Evolutionary conservation across 495 filamentous ascomycete genomes (phyloP).

Genomic region (Cercophora newfieldiana): DNA sequence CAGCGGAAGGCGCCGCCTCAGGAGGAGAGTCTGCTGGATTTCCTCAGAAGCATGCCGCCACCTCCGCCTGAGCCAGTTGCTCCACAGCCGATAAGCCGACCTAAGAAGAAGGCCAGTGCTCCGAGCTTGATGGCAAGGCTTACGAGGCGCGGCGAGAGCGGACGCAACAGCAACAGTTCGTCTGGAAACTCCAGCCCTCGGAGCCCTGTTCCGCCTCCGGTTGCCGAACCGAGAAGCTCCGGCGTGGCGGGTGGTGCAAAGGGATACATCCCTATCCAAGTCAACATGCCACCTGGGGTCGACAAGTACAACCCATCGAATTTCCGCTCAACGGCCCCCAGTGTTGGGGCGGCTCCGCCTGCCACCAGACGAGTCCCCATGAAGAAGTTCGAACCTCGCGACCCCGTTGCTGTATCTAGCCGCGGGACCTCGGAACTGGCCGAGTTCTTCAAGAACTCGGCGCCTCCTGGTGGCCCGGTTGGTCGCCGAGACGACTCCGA

Average conservation of each 20-base stretch:
- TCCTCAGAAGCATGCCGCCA: constrained; percentile 79
- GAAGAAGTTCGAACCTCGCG: constrained; percentile 56
- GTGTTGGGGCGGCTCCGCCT: constrained; percentile 18
- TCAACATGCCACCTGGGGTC: constrained; percentile 37
- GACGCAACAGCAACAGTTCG: constrained; percentile 5
- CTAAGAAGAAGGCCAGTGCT: constrained; percentile 62
- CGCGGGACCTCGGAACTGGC: constrained; percentile 69
- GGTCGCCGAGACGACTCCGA: constrained; percentile 17
- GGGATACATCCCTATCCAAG: constrained; percentile 50
- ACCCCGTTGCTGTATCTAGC: constrained; percentile 41
- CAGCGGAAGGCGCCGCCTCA: constrained; percentile 32
- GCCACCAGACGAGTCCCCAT: constrained; percentile 41
- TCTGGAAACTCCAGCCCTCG: constrained; percentile 7
- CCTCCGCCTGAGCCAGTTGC: constrained; percentile 61
- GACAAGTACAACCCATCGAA: constrained; percentile 26
- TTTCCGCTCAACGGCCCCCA: background rate
- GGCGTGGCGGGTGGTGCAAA: constrained; percentile 34
- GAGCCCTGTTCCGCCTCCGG: constrained; percentile 16
- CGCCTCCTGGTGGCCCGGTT: constrained; percentile 55
- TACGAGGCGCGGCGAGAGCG: constrained; percentile 43
- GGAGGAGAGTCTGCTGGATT: constrained; percentile 83
- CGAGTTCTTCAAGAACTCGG: constrained; percentile 75
- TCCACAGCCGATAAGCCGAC: constrained; percentile 30
- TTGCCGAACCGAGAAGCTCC: constrained; percentile 32
- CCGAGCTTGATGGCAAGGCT: constrained; percentile 65